Conservation (phyloP, 306 rosid species). For the cucumber (Cucumis sativus) region Cucumber_9930_V3 NC_026657.2:12764001-12764500, state of each 20-base stretch:
- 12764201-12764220: background rate
- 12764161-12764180: background rate
- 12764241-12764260: background rate
- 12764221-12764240: background rate
- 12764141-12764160: background rate
- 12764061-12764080: background rate
- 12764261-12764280: background rate
- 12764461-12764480: background rate
- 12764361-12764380: background rate
- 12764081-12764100: background rate
- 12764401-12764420: background rate
- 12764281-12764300: background rate
- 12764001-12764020: background rate
- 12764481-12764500: background rate
- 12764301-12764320: background rate
- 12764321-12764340: background rate
- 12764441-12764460: background rate
- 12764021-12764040: background rate
- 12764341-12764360: background rate
- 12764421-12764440: background rate
- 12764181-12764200: background rate
- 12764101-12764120: background rate
- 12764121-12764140: background rate
- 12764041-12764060: background rate
- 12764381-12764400: background rate